A percentile compares a stretch with the other conserved stretches of the same genome.
Evolutionary conservation across 2,329 filamentous ascomycete species (phyloP).

Genomic region (Diaporthe aspalathi): DNA sequence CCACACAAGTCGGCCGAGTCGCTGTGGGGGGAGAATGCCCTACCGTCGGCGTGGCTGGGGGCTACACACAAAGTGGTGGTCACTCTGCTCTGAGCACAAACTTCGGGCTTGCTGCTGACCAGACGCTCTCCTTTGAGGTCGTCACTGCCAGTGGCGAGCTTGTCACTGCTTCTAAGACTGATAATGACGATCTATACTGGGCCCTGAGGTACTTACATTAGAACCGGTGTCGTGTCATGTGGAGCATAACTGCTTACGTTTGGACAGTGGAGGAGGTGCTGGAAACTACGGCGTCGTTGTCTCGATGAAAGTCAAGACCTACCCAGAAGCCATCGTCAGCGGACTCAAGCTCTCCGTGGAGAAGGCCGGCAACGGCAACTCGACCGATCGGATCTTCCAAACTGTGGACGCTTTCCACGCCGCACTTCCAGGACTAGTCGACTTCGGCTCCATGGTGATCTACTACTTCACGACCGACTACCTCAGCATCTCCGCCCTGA

Average conservation of each 20-base stretch:
- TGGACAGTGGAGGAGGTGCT: conserved; percentile 52
- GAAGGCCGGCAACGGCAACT: conserved; percentile 35
- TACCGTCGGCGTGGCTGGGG: conserved; percentile 62
- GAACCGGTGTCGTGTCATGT: background rate
- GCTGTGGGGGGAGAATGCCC: conserved; percentile 40
- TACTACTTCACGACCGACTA: conserved; percentile 43
- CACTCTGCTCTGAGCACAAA: conserved; percentile 63
- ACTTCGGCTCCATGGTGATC: conserved; percentile 45
- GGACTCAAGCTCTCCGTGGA: conserved; percentile 41
- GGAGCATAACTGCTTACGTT: background rate
- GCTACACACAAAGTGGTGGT: conserved; percentile 63
- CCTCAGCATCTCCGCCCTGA: conserved; percentile 43
- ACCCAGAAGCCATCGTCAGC: conserved; percentile 41
- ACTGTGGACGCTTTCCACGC: conserved; percentile 43
- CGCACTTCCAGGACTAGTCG: conserved; percentile 43
- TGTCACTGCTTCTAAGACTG: conserved; percentile 53
- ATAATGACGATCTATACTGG: conserved; percentile 62
- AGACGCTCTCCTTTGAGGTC: conserved; percentile 61
- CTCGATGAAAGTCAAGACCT: conserved; percentile 44
- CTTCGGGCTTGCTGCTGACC: conserved; percentile 62
- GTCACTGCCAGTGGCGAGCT: conserved; percentile 57
- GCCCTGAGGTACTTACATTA: conserved; percentile 51
- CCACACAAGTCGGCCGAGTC: conserved; percentile 55
- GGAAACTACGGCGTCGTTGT: conserved; percentile 52
- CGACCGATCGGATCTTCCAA: conserved; percentile 39